Evolutionary conservation across 352 stramenopile species (phyloP).

Genomic region (Aphanomyces stellatus): DNA sequence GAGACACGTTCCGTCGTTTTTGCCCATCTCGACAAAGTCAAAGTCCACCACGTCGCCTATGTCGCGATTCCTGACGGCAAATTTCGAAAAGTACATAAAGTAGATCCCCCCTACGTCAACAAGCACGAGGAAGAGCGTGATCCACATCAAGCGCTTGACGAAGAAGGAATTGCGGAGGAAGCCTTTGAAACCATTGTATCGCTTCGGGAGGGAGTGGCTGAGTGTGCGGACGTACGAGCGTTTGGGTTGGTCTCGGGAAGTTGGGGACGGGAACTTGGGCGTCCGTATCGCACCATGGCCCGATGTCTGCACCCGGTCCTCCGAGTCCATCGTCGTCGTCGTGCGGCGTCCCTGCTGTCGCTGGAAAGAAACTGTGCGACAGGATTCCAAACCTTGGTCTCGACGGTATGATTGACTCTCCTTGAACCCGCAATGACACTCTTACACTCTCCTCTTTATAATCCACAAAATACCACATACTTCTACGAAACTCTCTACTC

Average conservation of each 20-base stretch:
- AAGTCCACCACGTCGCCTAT: too few relatives aligned
- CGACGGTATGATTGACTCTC: too few relatives aligned
- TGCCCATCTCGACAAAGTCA: slow-evolving; percentile 29
- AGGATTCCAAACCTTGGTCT: too few relatives aligned
- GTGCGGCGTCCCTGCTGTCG: too few relatives aligned
- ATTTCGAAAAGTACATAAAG: slow-evolving; percentile 49
- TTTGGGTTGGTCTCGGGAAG: neutral
- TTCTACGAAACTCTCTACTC: too few relatives aligned
- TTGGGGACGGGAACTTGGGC: neutral
- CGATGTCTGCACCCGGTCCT: neutral
- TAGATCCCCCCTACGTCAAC: slow-evolving; percentile 33
- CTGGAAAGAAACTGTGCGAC: too few relatives aligned
- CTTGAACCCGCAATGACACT: too few relatives aligned
- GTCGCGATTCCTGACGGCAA: too few relatives aligned
- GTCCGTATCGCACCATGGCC: neutral
- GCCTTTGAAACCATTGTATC: neutral
- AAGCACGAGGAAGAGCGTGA: slow-evolving; percentile 39
- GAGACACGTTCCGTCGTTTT: slow-evolving; percentile 45
- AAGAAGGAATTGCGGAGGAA: slow-evolving; percentile 78
- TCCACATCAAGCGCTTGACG: slow-evolving; percentile 42
- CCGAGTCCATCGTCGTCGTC: neutral
- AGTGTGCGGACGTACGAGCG: neutral
- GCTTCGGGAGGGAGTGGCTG: neutral
- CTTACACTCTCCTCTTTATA: too few relatives aligned
- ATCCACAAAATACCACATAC: too few relatives aligned